Evolutionary conservation across 805 yeast genomes (phyloP).

Genomic region (Candida verbasci): DNA sequence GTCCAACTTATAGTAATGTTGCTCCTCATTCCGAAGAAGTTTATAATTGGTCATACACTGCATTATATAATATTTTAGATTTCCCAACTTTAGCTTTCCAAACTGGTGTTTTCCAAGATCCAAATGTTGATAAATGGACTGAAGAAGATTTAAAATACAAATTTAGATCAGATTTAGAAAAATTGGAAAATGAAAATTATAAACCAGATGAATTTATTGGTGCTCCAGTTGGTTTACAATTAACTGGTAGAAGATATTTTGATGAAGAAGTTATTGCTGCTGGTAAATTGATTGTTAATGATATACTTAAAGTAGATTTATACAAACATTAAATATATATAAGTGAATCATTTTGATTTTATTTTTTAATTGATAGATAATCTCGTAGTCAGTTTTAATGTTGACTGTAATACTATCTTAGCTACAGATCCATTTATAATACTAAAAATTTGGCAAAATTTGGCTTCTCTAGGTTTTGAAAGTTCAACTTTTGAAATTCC

Average conservation of each 20-base stretch:
- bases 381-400: too few species aligned
- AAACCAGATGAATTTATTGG: constrained; percentile 44
- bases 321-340: constrained; percentile 10
- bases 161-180: constrained; percentile 45
- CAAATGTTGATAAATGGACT: constrained; percentile 47
- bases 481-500: too few species aligned
- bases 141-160: constrained; percentile 23
- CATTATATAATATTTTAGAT: constrained; percentile 70
- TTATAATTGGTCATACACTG: constrained; percentile 77
- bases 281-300: constrained; percentile 30
- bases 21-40: constrained; percentile 64
- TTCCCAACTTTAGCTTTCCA: constrained; percentile 65
- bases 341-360: neutral
- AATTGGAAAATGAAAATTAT: constrained; percentile 45
- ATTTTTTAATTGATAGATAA: too few species aligned
- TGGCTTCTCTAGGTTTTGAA: too few species aligned
- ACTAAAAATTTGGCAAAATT: too few species aligned
- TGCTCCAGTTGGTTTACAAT: constrained; percentile 55
- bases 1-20: constrained; percentile 65
- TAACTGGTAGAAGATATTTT: constrained; percentile 49
- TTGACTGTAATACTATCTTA: too few species aligned
- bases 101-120: constrained; percentile 58
- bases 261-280: constrained; percentile 57
- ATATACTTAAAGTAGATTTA: constrained; percentile 24
- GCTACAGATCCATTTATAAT: too few species aligned